Percentiles rank a stretch among this genome's conserved stretches.
phyloP scores from a whole-genome alignment of 331 rosid genomes.

The Phaseolus coccineus region DNA sequence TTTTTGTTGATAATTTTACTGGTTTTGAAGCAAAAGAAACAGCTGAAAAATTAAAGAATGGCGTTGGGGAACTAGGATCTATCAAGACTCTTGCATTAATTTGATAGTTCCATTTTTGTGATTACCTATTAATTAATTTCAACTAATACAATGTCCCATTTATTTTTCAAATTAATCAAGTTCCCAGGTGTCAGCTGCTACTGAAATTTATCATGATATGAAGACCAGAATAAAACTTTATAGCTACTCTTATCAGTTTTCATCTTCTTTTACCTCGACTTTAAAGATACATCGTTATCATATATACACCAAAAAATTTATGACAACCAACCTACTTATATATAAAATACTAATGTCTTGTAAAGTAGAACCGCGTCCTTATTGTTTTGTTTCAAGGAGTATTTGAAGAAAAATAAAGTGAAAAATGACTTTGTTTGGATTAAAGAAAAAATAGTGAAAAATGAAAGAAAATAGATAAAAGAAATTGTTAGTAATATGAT shows the following conservation, averaged over 20 bases:
- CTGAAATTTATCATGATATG: neutral
- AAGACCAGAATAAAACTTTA: neutral
- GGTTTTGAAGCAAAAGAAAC: conserved; percentile 18
- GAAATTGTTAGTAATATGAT: too few species aligned
- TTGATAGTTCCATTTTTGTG: conserved; percentile 26
- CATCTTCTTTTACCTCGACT: conserved; percentile 4
- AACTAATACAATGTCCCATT: conserved; percentile 14
- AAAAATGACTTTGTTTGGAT: too few species aligned
- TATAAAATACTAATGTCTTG: neutral
- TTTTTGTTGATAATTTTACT: neutral
- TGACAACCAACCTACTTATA: neutral
- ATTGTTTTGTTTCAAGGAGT: too few species aligned
- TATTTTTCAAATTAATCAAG: conserved; percentile 3
- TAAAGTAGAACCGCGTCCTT: too few species aligned
- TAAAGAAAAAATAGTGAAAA: too few species aligned
- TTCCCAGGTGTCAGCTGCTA: neutral
- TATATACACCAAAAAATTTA: neutral
- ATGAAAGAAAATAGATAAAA: too few species aligned
- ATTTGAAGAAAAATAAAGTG: too few species aligned
- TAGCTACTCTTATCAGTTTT: neutral
- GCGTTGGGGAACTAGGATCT: conserved; percentile 39
- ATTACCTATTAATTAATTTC: conserved; percentile 20
- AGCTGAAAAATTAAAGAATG: conserved; percentile 44
- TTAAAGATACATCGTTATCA: neutral
- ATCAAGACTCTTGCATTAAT: conserved; percentile 33